Evolutionary conservation across 2,329 filamentous ascomycete genomes (phyloP), one percentile per base, ranked within the genome.

Genomic region (Capronia coronata): DNA sequence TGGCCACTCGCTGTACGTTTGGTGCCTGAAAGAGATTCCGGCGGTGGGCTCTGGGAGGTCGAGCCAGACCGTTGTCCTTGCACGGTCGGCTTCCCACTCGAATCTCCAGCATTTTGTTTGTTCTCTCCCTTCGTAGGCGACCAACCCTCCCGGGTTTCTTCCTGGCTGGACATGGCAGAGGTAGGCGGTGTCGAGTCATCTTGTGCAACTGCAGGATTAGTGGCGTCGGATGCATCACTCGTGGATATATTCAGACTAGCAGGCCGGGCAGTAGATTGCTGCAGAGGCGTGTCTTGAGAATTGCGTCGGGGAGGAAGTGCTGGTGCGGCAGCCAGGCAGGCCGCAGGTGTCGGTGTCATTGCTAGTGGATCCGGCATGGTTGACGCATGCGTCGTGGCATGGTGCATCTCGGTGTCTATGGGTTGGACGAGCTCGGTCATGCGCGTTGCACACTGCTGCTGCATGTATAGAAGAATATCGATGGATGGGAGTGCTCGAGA

Each of bases 1-100:
- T 59, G 35, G 14, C 56, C 56, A 40, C 51, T 59, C 11, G 54
- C 52, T 14, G 56, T 59, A 25, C 56, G 38, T 35, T 59, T 59
- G 16, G 49, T 43, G 14, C 56, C 56, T 10, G 54, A 49, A 18
- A 49, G 11, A 11, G 25, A 30, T 13, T 38, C 29, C 3, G 54
- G 51, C 22, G 38, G 30, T 14, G 54, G 54, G 38, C 54, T 56
- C 23, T 56, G 50, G 25, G 54, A 56, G 14, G 29, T 45, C 3
- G 54, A 51, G 5, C 29, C 29, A 18, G 19, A 35, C 25, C 48
- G 38, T 22, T 38, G 47, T 22, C 39, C 42, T 30, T 37, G 35
- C 6, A 7, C 13, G 10, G 10, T 18, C 14, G 51, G 48, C 4
- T 30, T 29, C 27, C 22, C 22, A 11, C 30, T 16, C 14, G n/a